Evolutionary conservation across 2,329 filamentous ascomycete genomes (phyloP).

Genomic region (Colletotrichum noveboracense): DNA sequence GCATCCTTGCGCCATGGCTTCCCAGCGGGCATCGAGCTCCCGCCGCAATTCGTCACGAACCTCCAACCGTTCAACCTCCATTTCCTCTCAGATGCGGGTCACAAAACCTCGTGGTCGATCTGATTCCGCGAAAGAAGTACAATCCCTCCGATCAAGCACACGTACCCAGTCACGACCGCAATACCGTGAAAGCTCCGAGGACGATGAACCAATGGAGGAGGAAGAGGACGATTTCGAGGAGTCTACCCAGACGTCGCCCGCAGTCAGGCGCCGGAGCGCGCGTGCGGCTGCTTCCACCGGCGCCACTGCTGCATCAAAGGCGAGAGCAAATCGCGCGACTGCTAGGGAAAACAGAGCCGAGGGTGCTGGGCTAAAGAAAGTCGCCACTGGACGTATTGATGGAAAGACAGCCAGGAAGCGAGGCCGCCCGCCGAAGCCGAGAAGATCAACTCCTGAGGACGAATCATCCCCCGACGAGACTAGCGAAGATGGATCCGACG

Average conservation of each 20-base stretch:
- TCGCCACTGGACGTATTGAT: not conserved
- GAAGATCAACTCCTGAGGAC: not conserved
- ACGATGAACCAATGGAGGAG: not conserved
- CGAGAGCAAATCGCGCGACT: not conserved
- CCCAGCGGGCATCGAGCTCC: not conserved
- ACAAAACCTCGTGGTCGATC: not conserved
- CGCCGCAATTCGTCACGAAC: constrained; percentile 4
- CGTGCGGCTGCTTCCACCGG: not conserved
- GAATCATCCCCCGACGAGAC: not conserved
- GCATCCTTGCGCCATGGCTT: constrained; percentile 2
- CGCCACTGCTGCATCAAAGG: not conserved
- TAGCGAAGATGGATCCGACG: not conserved
- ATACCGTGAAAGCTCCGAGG: not conserved
- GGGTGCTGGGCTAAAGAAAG: not conserved
- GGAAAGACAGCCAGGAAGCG: not conserved
- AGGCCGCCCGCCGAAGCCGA: not conserved
- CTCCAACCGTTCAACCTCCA: not conserved
- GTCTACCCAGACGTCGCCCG: not conserved
- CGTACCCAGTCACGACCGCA: not conserved
- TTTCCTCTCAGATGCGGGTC: not conserved
- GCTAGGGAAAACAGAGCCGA: not conserved
- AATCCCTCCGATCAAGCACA: not conserved
- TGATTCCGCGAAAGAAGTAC: not conserved
- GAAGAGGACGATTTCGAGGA: constrained; percentile 1
- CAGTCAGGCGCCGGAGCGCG: not conserved